Conservation (phyloP, 2,329 filamentous ascomycete genomes). For the Arthrobotrys pseudoclavata region DNA sequence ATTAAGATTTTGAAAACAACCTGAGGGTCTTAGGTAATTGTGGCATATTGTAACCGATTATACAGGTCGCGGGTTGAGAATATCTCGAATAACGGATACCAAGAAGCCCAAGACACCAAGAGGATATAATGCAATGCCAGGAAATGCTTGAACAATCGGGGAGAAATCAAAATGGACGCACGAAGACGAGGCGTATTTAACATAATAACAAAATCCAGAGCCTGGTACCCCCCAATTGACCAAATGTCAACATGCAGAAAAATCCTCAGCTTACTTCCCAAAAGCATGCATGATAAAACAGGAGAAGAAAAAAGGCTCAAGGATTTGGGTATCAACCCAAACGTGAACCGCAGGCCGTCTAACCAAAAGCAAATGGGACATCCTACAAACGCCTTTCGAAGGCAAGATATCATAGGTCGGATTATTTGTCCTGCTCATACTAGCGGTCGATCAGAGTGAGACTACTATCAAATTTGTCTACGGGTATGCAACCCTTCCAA, state of each 20-base stretch:
- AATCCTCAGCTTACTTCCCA: background rate
- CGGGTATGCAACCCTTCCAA: constrained; percentile 2
- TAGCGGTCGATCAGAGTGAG: constrained; percentile 25
- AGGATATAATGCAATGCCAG: background rate
- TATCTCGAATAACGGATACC: background rate
- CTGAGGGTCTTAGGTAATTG: background rate
- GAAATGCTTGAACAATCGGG: background rate
- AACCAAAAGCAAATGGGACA: constrained; percentile 4
- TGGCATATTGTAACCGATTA: background rate
- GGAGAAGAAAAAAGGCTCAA: constrained; percentile 13
- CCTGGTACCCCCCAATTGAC: too few relatives aligned
- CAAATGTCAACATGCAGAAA: too few relatives aligned
- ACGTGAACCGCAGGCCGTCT: background rate
- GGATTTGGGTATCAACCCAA: background rate
- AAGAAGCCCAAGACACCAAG: background rate
- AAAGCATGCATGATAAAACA: constrained; percentile 28
- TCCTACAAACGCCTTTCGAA: background rate
- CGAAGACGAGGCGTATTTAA: constrained; percentile 21
- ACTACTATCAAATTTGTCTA: background rate
- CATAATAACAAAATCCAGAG: background rate
- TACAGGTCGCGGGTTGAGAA: background rate
- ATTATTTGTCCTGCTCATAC: background rate
- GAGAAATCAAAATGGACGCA: background rate
- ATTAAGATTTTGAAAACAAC: constrained; percentile 6
- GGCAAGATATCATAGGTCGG: background rate